Evolutionary conservation across 2,329 filamentous ascomycete species (phyloP).

Genomic region (Paecilomyces niveus): DNA sequence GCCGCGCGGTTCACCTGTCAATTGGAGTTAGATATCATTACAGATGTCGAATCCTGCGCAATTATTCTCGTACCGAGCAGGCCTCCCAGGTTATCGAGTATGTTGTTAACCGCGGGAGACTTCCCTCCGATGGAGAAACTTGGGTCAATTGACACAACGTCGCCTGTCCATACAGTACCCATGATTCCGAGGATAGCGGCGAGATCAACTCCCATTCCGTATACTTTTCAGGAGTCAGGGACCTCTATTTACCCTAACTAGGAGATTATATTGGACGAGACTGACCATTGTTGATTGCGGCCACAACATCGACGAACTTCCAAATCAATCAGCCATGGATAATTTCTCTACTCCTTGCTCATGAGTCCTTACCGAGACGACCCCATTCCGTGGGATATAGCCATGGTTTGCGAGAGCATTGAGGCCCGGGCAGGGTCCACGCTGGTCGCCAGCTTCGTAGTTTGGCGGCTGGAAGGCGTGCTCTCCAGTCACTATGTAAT

Average conservation of each 20-base stretch:
- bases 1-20: slow-evolving; percentile 37
- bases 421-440: slow-evolving; percentile 35
- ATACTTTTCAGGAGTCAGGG: slow-evolving; percentile 26
- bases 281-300: slow-evolving; percentile 27
- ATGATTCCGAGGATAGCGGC: slow-evolving; percentile 37
- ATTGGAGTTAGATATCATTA: slow-evolving; percentile 1
- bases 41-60: not conserved
- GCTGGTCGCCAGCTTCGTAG: slow-evolving; percentile 27
- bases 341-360: not conserved
- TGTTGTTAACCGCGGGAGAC: slow-evolving; percentile 29
- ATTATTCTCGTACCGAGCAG: slow-evolving; percentile 28
- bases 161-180: slow-evolving; percentile 44
- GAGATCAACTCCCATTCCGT: slow-evolving; percentile 43
- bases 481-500: slow-evolving; percentile 22
- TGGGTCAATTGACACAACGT: slow-evolving; percentile 43
- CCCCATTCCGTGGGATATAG: slow-evolving; percentile 36
- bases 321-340: slow-evolving; percentile 5
- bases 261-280: not conserved
- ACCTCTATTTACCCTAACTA: not conserved
- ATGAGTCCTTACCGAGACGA: slow-evolving; percentile 19
- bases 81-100: slow-evolving; percentile 38
- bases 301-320: slow-evolving; percentile 25
- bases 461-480: slow-evolving; percentile 28
- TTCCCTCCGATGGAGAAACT: slow-evolving; percentile 49
- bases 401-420: slow-evolving; percentile 39